phyloP scores from a whole-genome alignment of 148 eudicot genomes.

The Amaranthus hypochondriacus region DNA sequence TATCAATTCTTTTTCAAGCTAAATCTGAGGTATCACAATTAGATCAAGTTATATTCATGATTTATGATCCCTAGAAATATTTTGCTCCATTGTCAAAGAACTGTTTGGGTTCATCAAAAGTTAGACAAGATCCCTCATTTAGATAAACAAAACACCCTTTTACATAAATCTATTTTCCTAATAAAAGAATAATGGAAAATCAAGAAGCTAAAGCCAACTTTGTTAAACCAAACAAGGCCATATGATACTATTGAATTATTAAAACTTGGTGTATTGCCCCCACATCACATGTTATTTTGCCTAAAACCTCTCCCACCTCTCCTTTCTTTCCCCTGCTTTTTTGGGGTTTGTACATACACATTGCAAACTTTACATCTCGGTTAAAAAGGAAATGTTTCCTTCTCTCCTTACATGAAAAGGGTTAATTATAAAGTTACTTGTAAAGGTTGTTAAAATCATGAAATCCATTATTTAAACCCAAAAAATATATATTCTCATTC shows the following conservation, averaged over 20 bases:
- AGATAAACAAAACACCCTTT: constrained; percentile 1
- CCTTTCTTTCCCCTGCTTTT: constrained; percentile 12
- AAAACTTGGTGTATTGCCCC: constrained; percentile 32
- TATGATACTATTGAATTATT: constrained; percentile 26
- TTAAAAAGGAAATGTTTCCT: constrained; percentile 26
- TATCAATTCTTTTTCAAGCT: no score
- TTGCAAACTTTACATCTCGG: constrained; percentile 27
- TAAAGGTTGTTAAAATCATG: constrained; percentile 25
- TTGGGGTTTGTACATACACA: constrained; percentile 5
- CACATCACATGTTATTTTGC: constrained; percentile 47
- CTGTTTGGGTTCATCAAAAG: constrained; percentile 17
- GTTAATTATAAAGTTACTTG: neutral
- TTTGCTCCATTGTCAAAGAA: neutral
- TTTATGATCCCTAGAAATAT: constrained; percentile 12
- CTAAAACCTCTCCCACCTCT: constrained; percentile 15
- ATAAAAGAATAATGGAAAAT: neutral
- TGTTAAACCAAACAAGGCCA: constrained; percentile 32
- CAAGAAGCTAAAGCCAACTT: neutral
- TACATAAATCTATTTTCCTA: neutral
- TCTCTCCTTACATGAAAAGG: constrained; percentile 16
- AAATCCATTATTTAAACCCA: constrained; percentile 18
- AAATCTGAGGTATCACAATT: neutral
- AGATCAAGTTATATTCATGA: constrained; percentile 7
- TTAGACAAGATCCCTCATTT: constrained; percentile 11
- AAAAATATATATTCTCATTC: constrained; percentile 7